Base-by-base conservation (phyloP, 2,329 filamentous ascomycete genomes). In the Aspergillus latus region DNA sequence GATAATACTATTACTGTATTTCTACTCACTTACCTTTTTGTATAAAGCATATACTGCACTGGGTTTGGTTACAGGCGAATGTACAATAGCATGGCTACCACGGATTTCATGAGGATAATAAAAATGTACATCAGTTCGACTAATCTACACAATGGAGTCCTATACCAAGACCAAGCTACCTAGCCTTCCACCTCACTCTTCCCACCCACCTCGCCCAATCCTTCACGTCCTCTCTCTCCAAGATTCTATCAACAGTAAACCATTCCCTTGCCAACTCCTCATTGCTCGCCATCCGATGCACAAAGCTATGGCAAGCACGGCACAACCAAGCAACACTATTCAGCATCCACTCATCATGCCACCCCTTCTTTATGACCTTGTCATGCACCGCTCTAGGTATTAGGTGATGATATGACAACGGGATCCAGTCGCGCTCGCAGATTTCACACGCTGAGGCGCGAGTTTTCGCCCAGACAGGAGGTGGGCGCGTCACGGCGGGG, bases 311-410 rank as follows among this genome's bases (percentile, higher is more conserved):
- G 66, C 91, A 96, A 2, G 90, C 88, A 49, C 90, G 80, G 73
- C 91, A 95, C 62, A 96, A 74, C 90, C 90, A 95, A 11, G 91
- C 90, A 16, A 94, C 91, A 68, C 86, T 91, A 66, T 89, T 85
- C 72, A 95, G 71, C 74, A 86, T 83, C 71, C 89, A 88, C 60
- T 85, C 84, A 3, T 82, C 81, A 76, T 92, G 89, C 90, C 90
- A 95, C 1, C 88, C 88, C 42, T 89, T 79, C 77, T 89, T 90
- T 39, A 90, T 70, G 3, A 84, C 89, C 69, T 91, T 90, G 6
- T 82, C 85, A 72, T 95, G 90, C 57, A 90, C 86, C 43, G 83
- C 82, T 40, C 85, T 82, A n/a, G 91, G 91, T 52, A 96, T 92
- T 43, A 96, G 77, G 74, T 95, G 91, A 68, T 96, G 91, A 69